Evolutionary conservation across 169 alveolate species (phyloP).

Genomic region (Eimeria falciformis): DNA sequence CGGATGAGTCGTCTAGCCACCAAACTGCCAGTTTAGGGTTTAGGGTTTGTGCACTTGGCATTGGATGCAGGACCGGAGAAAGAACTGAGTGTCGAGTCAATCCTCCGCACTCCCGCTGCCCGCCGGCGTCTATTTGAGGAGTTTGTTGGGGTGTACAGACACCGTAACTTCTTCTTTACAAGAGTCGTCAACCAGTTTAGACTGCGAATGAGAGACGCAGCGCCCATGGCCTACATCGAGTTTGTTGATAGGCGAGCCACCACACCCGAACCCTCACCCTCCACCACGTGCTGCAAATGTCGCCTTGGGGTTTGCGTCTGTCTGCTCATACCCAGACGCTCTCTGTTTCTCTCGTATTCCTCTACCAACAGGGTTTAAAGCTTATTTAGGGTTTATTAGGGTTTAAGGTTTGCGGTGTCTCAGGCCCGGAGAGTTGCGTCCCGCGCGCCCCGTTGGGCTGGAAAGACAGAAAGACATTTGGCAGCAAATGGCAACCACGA

Average conservation of each 20-base stretch:
- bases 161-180: slow-evolving; percentile 88
- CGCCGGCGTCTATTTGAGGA: slow-evolving; percentile 87
- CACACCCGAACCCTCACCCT: slow-evolving; percentile 22
- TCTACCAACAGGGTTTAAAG: too few species aligned
- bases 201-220: slow-evolving; percentile 87
- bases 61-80: slow-evolving; percentile 61
- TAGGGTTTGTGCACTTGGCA: neutral
- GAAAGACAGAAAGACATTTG: slow-evolving; percentile 59
- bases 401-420: neutral
- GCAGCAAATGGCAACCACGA: slow-evolving; percentile 66
- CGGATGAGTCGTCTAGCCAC: too few species aligned
- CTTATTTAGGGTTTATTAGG: neutral
- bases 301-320: too few species aligned
- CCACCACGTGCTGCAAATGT: neutral
- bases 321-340: too few species aligned
- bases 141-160: slow-evolving; percentile 87
- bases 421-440: slow-evolving; percentile 90
- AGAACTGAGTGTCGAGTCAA: slow-evolving; percentile 85
- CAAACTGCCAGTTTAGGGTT: neutral
- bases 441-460: slow-evolving; percentile 91
- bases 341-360: too few species aligned
- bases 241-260: slow-evolving; percentile 85
- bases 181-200: slow-evolving; percentile 89
- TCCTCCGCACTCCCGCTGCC: slow-evolving; percentile 89
- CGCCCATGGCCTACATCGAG: slow-evolving; percentile 91